These are phyloP conservation scores for Solanum hybrid DNA, from an alignment of 305 asterid genomes.

Conservation along the genomic window DNA sequence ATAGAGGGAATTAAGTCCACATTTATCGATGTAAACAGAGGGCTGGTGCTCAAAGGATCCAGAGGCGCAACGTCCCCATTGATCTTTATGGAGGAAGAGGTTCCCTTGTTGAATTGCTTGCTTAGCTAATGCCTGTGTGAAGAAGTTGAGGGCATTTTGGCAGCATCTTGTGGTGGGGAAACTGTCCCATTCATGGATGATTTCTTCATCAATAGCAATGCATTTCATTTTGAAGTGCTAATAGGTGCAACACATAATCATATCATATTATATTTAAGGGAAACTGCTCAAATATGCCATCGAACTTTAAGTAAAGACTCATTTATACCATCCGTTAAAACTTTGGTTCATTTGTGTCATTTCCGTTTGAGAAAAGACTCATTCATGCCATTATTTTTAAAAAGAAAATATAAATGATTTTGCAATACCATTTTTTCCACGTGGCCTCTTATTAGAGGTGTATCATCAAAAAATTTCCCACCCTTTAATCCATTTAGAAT, in stretches of 20 bases:
- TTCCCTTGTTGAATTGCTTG: slow-evolving; percentile 19
- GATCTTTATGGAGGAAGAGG: slow-evolving; percentile 31
- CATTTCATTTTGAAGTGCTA: slow-evolving; percentile 13
- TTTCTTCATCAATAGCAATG: slow-evolving; percentile 13
- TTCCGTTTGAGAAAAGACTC: neutral
- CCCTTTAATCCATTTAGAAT: neutral
- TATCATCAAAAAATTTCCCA: neutral
- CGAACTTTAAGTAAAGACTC: neutral
- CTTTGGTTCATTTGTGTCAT: neutral
- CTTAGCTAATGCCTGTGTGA: slow-evolving; percentile 43
- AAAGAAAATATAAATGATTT: neutral
- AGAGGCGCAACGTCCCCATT: slow-evolving; percentile 31
- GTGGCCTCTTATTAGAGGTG: neutral
- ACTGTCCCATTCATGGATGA: slow-evolving; percentile 33
- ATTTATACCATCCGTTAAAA: neutral
- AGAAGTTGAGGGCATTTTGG: slow-evolving; percentile 36
- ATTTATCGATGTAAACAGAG: slow-evolving; percentile 28
- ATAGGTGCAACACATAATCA: too few species aligned
- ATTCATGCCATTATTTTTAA: neutral
- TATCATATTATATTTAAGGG: neutral
- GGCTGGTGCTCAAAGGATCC: slow-evolving; percentile 32
- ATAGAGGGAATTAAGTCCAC: slow-evolving; percentile 39
- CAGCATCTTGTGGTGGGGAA: slow-evolving; percentile 53
- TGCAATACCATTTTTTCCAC: neutral
- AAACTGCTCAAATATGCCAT: neutral